Percentiles rank a stretch among this genome's conserved stretches.
These are phyloP conservation scores for Suillus spraguei DNA, from an alignment of 768 basidiomycete genomes.

Conservation along the genomic window DNA sequence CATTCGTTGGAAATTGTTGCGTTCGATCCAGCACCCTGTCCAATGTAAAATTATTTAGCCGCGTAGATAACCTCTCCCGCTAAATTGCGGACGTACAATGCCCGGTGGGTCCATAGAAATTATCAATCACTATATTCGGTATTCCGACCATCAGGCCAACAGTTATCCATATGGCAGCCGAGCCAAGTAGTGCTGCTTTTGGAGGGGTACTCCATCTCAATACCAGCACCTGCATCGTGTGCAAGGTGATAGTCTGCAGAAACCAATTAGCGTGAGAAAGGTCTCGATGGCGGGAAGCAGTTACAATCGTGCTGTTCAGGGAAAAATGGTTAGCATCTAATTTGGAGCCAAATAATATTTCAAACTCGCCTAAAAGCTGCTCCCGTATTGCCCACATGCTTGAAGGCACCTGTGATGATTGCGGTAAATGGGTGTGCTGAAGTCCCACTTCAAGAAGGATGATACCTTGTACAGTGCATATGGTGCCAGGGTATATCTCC, in stretches of 20 bases:
- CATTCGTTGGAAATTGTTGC: conserved; percentile 40
- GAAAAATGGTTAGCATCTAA: conserved; percentile 12
- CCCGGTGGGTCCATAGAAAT: conserved; percentile 46
- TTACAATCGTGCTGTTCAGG: conserved; percentile 22
- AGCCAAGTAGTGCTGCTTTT: conserved; percentile 34
- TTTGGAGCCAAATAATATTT: not conserved
- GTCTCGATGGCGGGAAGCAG: not conserved
- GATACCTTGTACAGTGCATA: conserved; percentile 40
- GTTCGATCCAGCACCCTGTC: conserved; percentile 57
- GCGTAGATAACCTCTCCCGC: not conserved
- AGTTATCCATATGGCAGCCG: conserved; percentile 41
- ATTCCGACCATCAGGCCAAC: conserved; percentile 43
- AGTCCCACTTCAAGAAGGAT: not conserved
- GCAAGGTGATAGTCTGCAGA: conserved; percentile 38
- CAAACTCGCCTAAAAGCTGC: conserved; percentile 38
- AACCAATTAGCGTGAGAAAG: not conserved
- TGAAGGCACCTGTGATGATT: conserved; percentile 32
- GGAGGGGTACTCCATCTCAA: conserved; percentile 35
- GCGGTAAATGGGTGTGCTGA: not conserved
- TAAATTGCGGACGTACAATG: conserved; percentile 34
- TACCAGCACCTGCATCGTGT: conserved; percentile 42
- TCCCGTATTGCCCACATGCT: conserved; percentile 44
- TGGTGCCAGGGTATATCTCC: conserved; percentile 31
- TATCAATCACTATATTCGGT: conserved; percentile 32
- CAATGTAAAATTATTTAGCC: not conserved